phyloP scores from a whole-genome alignment of 2,329 filamentous ascomycete species.

The Trichoderma sp. region DNA sequence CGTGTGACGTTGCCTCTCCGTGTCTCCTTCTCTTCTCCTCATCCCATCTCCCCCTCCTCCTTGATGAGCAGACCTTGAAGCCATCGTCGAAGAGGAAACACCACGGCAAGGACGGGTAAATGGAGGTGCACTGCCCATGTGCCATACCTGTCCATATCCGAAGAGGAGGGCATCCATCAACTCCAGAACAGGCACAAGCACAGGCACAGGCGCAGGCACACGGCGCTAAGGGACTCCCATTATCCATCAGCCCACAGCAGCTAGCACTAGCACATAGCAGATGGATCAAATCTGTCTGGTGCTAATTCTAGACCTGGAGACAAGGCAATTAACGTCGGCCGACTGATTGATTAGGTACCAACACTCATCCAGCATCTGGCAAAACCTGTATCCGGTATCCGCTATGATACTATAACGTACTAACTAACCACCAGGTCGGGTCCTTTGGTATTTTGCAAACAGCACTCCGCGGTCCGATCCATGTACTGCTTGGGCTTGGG shows the following conservation, averaged over 20 bases:
- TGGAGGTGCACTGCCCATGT: not conserved
- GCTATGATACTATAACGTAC: not conserved
- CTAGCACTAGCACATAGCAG: not conserved
- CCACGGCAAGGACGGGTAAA: not conserved
- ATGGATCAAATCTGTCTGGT: not conserved
- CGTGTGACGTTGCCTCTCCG: not conserved
- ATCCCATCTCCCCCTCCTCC: not conserved
- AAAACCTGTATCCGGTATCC: not conserved
- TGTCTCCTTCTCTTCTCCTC: not conserved
- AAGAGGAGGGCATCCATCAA: not conserved
- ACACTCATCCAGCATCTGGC: not conserved
- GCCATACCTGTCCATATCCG: not conserved
- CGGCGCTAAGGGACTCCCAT: not conserved
- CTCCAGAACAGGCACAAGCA: not conserved
- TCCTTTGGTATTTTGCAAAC: not conserved
- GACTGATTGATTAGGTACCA: not conserved
- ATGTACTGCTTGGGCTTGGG: not conserved
- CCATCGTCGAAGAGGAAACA: not conserved
- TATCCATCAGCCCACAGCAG: not conserved
- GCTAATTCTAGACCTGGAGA: not conserved
- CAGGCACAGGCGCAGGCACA: not conserved
- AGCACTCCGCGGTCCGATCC: not conserved
- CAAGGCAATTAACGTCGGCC: not conserved
- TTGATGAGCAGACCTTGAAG: not conserved
- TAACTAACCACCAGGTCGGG: not conserved